Evolutionary conservation across 257 asterid genomes (phyloP).

Genomic region (Primulina eburnea): DNA sequence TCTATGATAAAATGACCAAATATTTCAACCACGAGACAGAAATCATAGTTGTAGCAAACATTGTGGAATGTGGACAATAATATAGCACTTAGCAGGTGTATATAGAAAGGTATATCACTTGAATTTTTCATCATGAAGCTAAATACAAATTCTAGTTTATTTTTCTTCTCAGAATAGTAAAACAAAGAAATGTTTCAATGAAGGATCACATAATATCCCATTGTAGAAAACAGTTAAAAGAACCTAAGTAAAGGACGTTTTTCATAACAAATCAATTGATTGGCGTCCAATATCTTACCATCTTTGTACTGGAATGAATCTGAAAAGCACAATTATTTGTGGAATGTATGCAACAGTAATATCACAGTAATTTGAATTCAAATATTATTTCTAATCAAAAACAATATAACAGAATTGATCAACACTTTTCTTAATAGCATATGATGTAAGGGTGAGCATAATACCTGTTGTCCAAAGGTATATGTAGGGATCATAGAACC

Average conservation of each 20-base stretch:
- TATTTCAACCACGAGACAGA: slow-evolving; percentile 6
- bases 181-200: background rate
- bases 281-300: background rate
- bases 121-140: no score
- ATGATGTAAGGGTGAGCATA: slow-evolving; percentile 14
- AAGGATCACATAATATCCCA: background rate
- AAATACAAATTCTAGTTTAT: no score
- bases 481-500: slow-evolving; percentile 85
- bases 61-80: background rate
- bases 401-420: no score
- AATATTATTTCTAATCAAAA: slow-evolving; percentile 4
- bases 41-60: background rate
- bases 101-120: no score
- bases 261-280: background rate
- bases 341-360: background rate
- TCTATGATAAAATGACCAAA: slow-evolving; percentile 13
- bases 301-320: background rate
- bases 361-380: slow-evolving; percentile 5
- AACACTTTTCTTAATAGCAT: slow-evolving; percentile 4
- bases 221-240: background rate
- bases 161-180: no score
- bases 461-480: slow-evolving; percentile 76
- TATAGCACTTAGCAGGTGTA: background rate
- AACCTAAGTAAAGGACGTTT: slow-evolving; percentile 12
- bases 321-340: background rate